These are phyloP conservation scores for Cyberlindnera lachancei DNA, from an alignment of 805 yeast species.

Conservation along the genomic window DNA sequence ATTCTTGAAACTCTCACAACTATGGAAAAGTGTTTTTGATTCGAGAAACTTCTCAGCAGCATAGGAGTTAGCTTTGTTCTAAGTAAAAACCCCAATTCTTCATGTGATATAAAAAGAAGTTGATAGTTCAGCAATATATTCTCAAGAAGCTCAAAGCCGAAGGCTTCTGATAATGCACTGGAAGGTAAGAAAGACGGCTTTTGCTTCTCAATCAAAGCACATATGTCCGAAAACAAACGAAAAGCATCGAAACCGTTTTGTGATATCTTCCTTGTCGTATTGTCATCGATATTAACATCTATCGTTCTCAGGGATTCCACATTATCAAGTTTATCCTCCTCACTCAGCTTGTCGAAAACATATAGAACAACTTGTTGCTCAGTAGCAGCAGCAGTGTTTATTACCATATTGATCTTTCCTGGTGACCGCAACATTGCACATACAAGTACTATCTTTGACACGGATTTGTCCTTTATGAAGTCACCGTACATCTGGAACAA, in stretches of 20 bases:
- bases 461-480: conserved; percentile 44
- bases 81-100: conserved; percentile 59
- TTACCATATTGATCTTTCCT: conserved; percentile 67
- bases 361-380: conserved; percentile 76
- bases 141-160: conserved; percentile 80
- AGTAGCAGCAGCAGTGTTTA: conserved; percentile 90
- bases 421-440: conserved; percentile 67
- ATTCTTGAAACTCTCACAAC: conserved; percentile 72
- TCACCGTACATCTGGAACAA: conserved; percentile 57
- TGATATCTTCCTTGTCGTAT: conserved; percentile 34
- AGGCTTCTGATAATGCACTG: conserved; percentile 46
- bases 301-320: conserved; percentile 14
- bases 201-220: conserved; percentile 55
- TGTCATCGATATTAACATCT: conserved; percentile 41
- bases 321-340: conserved; percentile 31
- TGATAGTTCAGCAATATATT: conserved; percentile 63
- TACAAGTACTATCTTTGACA: conserved; percentile 54
- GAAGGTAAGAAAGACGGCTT: conserved; percentile 47
- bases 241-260: conserved; percentile 62
- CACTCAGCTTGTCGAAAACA: conserved; percentile 59
- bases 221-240: conserved; percentile 63
- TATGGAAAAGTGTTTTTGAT: conserved; percentile 54
- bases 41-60: conserved; percentile 57
- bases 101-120: conserved; percentile 44
- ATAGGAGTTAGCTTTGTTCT: conserved; percentile 70